phyloP scores from a whole-genome alignment of 2,329 filamentous ascomycete genomes.

The Fusarium chaquense region DNA sequence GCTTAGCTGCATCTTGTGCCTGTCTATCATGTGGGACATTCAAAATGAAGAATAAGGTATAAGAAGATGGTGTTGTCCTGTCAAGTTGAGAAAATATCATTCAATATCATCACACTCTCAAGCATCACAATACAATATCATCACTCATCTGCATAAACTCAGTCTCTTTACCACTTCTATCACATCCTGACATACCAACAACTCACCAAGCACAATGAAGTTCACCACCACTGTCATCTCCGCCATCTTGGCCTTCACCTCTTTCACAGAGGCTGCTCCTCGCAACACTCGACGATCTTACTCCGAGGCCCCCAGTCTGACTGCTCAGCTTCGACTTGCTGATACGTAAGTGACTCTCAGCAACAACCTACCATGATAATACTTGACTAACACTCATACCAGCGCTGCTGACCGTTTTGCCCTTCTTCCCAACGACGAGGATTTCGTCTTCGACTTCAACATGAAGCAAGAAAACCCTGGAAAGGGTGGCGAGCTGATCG shows the following conservation, averaged over 20 bases:
- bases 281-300: slow-evolving; percentile 30
- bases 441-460: slow-evolving; percentile 65
- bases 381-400: slow-evolving; percentile 27
- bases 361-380: no score
- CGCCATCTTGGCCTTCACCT: slow-evolving; percentile 56
- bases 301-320: slow-evolving; percentile 48
- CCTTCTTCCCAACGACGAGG: slow-evolving; percentile 57
- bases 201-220: slow-evolving; percentile 52
- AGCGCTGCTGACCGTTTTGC: slow-evolving; percentile 59
- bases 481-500: slow-evolving; percentile 61
- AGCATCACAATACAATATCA: slow-evolving; percentile 2
- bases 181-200: background rate
- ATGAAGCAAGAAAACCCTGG: slow-evolving; percentile 40
- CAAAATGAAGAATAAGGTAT: slow-evolving; percentile 29
- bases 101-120: slow-evolving; percentile 27
- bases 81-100: slow-evolving; percentile 33
- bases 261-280: slow-evolving; percentile 49
- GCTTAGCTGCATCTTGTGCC: slow-evolving; percentile 13
- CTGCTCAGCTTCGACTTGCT: slow-evolving; percentile 55
- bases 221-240: slow-evolving; percentile 50
- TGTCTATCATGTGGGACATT: slow-evolving; percentile 11
- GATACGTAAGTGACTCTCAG: slow-evolving; percentile 51
- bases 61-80: slow-evolving; percentile 39
- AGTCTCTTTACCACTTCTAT: background rate
- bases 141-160: background rate